phyloP scores from a whole-genome alignment of 2,329 filamentous ascomycete genomes.

The Curvularia eragrostidis region DNA sequence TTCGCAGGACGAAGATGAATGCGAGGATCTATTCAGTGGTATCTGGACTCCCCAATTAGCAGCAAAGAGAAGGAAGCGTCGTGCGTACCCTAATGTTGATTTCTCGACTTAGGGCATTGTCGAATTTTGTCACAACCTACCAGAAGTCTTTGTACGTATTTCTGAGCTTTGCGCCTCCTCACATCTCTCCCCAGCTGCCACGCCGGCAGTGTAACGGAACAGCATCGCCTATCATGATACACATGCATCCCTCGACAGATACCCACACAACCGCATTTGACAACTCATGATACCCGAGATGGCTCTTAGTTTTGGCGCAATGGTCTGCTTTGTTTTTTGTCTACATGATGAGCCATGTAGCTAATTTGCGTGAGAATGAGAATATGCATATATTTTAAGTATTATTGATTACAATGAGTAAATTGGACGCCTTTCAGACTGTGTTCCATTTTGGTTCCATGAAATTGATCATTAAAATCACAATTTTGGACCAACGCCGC shows the following conservation, averaged over 20 bases:
- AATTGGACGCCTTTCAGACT: background rate
- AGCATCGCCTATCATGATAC: background rate
- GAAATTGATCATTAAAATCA: background rate
- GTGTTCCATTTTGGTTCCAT: too few species aligned
- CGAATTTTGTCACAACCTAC: background rate
- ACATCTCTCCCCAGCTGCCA: background rate
- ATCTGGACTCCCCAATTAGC: conserved; percentile 66
- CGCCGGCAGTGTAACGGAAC: background rate
- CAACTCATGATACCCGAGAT: conserved; percentile 3
- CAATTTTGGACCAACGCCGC: conserved; percentile 7
- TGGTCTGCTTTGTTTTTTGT: background rate
- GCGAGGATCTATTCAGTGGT: conserved; percentile 68
- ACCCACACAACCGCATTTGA: background rate
- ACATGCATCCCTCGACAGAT: background rate
- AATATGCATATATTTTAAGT: background rate
- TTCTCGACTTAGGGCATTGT: background rate
- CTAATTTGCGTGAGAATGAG: background rate
- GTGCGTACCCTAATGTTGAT: conserved; percentile 5
- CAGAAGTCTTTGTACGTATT: background rate
- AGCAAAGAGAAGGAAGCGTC: conserved; percentile 43
- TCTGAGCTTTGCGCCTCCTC: too few species aligned
- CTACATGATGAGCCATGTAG: background rate
- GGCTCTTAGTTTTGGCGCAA: background rate
- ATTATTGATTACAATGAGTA: background rate
- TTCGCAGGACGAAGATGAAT: conserved; percentile 70